A percentile compares a stretch with the other conserved stretches of the same genome.
Evolutionary conservation across 495 filamentous ascomycete species (phyloP).

Genomic region (Evernia prunastri): DNA sequence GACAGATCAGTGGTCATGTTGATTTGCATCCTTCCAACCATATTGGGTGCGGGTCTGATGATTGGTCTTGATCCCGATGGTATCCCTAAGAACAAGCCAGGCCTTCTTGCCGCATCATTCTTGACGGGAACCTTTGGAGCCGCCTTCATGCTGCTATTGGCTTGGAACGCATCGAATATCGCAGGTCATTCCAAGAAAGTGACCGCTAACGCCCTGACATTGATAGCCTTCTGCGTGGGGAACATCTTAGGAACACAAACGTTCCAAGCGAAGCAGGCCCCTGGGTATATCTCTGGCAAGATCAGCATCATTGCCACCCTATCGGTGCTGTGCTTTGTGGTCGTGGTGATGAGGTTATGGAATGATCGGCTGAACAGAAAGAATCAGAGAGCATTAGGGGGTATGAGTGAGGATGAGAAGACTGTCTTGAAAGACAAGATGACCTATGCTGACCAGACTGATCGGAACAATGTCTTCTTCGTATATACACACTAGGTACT

Average conservation of each 20-base stretch:
- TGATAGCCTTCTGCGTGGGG: slow-evolving; percentile 44
- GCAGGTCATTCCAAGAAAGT: slow-evolving; percentile 32
- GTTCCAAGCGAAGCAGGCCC: slow-evolving; percentile 45
- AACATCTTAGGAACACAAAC: slow-evolving; percentile 57
- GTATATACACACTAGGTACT: slow-evolving; percentile 31
- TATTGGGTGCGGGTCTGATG: slow-evolving; percentile 34
- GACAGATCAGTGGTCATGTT: slow-evolving; percentile 32
- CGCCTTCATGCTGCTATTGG: slow-evolving; percentile 31
- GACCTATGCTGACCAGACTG: slow-evolving; percentile 35
- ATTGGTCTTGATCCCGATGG: slow-evolving; percentile 33
- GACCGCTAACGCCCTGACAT: slow-evolving; percentile 33
- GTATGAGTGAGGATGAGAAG: slow-evolving; percentile 28
- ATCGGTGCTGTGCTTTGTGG: slow-evolving; percentile 27
- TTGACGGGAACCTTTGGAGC: slow-evolving; percentile 31
- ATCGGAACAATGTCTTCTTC: slow-evolving; percentile 34
- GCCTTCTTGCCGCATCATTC: slow-evolving; percentile 33
- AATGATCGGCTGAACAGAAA: slow-evolving; percentile 32
- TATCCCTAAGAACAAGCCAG: slow-evolving; percentile 31
- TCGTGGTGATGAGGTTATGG: slow-evolving; percentile 30
- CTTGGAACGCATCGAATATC: slow-evolving; percentile 32
- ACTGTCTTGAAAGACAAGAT: slow-evolving; percentile 30
- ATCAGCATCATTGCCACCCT: slow-evolving; percentile 33
- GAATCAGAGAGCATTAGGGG: slow-evolving; percentile 27
- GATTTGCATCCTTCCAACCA: slow-evolving; percentile 32
- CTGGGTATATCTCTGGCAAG: slow-evolving; percentile 34